Evolutionary conservation across 2,329 filamentous ascomycete species (phyloP).

Genomic region (Rhytidhysteron rufulum): DNA sequence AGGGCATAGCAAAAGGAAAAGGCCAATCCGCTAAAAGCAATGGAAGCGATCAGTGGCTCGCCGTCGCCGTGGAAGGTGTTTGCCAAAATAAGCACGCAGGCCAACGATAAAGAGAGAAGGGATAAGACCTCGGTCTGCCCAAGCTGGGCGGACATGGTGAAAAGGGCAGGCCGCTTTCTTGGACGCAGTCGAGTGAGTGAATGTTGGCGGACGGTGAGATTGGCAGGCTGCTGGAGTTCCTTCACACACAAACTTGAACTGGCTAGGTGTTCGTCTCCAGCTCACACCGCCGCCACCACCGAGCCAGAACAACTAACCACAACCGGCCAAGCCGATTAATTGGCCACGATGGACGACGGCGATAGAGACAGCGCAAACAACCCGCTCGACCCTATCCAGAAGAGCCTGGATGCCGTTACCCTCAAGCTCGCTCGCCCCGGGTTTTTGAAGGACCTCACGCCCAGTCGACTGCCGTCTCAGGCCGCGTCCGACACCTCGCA

Average conservation of each 20-base stretch:
- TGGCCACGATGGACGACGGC: not conserved
- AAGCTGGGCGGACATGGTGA: slow-evolving; percentile 36
- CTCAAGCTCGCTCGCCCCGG: slow-evolving; percentile 27
- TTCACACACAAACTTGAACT: not conserved
- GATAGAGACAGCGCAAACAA: not conserved
- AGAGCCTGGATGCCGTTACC: slow-evolving; percentile 29
- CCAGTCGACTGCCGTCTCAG: slow-evolving; percentile 34
- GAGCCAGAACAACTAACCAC: not conserved
- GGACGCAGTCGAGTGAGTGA: slow-evolving; percentile 1
- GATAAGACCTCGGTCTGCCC: slow-evolving; percentile 53
- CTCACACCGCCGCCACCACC: slow-evolving; percentile 3
- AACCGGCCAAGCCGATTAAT: not conserved
- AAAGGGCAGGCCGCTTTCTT: too few relatives aligned
- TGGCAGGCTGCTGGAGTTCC: not conserved
- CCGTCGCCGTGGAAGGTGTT: slow-evolving; percentile 83
- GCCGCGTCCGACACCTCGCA: slow-evolving; percentile 34
- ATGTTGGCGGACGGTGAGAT: not conserved
- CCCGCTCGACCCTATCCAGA: slow-evolving; percentile 25
- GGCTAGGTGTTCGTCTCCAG: slow-evolving; percentile 2
- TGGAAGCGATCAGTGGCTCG: slow-evolving; percentile 81
- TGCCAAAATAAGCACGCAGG: slow-evolving; percentile 68
- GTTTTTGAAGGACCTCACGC: slow-evolving; percentile 33
- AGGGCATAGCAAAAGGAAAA: slow-evolving; percentile 80
- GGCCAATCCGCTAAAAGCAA: slow-evolving; percentile 80
- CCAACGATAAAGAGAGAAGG: slow-evolving; percentile 61